Conservation (phyloP, 257 asterid genomes). For the Coffea canephora region DNA sequence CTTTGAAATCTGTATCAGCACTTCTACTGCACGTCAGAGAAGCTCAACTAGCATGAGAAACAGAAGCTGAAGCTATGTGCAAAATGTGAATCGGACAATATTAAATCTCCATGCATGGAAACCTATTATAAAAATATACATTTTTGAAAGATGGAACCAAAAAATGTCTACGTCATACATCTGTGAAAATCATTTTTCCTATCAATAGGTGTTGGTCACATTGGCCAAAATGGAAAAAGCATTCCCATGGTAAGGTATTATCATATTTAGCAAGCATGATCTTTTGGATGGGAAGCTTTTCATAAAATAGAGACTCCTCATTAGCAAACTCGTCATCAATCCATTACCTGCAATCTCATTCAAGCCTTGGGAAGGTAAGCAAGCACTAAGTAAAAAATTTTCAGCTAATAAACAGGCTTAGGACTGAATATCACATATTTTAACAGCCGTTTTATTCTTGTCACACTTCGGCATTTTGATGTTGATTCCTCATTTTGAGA, state of each 20-base stretch:
- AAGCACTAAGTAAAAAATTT: too few species aligned
- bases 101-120: background rate
- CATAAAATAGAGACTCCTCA: background rate
- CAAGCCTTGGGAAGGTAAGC: background rate
- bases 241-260: background rate
- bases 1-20: constrained; percentile 23
- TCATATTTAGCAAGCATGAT: background rate
- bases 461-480: background rate
- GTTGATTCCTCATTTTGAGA: background rate
- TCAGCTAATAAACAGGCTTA: background rate
- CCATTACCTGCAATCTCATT: background rate
- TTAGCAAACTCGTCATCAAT: background rate
- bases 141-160: background rate
- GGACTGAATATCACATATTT: background rate
- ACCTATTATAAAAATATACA: background rate
- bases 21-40: constrained; percentile 42
- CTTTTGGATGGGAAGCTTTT: background rate
- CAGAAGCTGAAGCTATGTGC: constrained; percentile 4
- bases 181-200: background rate
- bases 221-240: background rate
- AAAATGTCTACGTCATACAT: background rate
- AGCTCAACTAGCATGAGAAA: constrained; percentile 32
- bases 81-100: background rate
- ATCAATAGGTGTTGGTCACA: background rate
- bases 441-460: too few species aligned